Base-by-base conservation (phyloP, 129 eudicot genomes). In the Silybum marianum region DNA sequence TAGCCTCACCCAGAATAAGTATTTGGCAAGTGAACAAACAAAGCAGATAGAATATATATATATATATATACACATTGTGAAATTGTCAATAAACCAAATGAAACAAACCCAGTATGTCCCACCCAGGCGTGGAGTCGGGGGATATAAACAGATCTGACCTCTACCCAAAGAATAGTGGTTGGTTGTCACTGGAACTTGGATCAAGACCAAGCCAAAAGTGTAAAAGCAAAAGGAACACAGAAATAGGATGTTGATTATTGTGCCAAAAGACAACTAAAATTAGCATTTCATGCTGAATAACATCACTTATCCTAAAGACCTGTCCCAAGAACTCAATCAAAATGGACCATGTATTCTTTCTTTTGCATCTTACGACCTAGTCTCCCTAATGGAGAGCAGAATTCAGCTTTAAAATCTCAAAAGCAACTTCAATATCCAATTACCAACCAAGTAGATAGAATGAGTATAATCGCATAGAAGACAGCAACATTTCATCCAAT, bases 1-100 rank as follows among this genome's bases (percentile, higher is more conserved):
- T 95, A 77, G 36, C 73, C 77, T 69, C 82, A 84, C 24, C 32
- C 58, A 10, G 13, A 70, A 26, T 67, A 74, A 51, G 67, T 82
- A 65, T 60, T 21, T 54, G 65, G 62, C 46, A 39, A 81, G 36
- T 75, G 23, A 76, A 34, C 75, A 71, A 9, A 83, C 78, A 72
- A 2, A 30, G 38, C 71, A 58, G 22, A 78, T 74, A 80, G 39
- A 69, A 89, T 19, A 32, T 19, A 32, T 25, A 23, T 32, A 89
- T 19, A 32, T 19, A 32, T 25, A 23, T 32, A 23, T 75, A 67
- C 58, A 68, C 58, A 68, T 30, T 81, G 60, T 74, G 25, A 44
- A 42, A 26, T 46, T 26, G 23, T 32, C 21, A 66, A 48, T 21
- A 71, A 70, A 71, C 36, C 54, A 38, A 63, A 48, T 21, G 0